phyloP scores from a whole-genome alignment of 2,329 filamentous ascomycete species.

The Colletotrichum brevisporum region DNA sequence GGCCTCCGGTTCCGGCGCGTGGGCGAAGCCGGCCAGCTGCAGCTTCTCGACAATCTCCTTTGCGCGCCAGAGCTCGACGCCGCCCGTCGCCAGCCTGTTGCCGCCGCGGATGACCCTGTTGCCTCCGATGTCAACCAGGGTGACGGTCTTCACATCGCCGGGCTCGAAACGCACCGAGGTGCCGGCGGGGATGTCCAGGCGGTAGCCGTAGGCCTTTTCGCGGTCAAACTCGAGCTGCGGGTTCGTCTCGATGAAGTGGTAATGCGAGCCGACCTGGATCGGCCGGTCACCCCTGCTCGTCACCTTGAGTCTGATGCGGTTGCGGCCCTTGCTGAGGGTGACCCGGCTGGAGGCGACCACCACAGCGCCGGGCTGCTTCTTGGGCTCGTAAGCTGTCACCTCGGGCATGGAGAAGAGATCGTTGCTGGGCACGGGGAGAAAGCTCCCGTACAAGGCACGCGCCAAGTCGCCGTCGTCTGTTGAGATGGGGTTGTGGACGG shows the following conservation, averaged over 20 bases:
- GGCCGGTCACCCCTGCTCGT: conserved; percentile 91
- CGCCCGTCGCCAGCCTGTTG: conserved; percentile 82
- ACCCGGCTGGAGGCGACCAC: conserved; percentile 79
- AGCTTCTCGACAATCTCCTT: conserved; percentile 78
- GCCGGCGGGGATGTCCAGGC: conserved; percentile 90
- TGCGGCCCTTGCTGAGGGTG: conserved; percentile 79
- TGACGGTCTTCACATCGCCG: conserved; percentile 91
- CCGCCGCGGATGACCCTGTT: conserved; percentile 85
- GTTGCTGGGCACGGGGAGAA: conserved; percentile 82
- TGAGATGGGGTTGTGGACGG: conserved; percentile 90
- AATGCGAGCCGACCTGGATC: conserved; percentile 94
- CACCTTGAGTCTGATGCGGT: conserved; percentile 80
- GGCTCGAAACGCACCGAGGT: conserved; percentile 96
- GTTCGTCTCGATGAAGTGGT: conserved; percentile 97
- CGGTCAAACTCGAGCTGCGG: conserved; percentile 92
- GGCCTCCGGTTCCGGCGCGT: conserved; percentile 76
- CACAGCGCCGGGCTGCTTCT: conserved; percentile 84
- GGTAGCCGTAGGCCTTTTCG: conserved; percentile 83
- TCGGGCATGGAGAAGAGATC: conserved; percentile 77
- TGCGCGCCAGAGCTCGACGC: conserved; percentile 73
- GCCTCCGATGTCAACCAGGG: conserved; percentile 89
- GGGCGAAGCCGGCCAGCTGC: conserved; percentile 82
- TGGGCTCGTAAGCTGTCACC: conserved; percentile 74
- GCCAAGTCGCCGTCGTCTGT: conserved; percentile 88
- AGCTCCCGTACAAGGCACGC: conserved; percentile 91